Base-by-base conservation (phyloP, 345 rosid genomes). In the Lenwebbia sp. region DNA sequence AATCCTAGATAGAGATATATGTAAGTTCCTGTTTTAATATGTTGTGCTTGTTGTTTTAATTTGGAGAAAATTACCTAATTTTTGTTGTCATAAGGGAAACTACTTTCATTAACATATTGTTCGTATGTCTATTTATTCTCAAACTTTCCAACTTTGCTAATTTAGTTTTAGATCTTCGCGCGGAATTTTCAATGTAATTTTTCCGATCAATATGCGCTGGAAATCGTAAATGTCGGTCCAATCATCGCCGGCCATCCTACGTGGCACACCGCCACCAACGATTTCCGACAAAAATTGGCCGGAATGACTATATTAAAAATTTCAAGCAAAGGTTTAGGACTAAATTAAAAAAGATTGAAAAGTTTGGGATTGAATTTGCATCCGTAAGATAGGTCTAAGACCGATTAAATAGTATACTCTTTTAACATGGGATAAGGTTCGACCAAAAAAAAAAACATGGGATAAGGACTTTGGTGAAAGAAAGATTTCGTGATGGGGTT, bases 311-410 rank as follows among this genome's bases (percentile, higher is more conserved):
- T 6, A 70, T 33, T 70, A 12, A 33, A 19, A 70, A 17, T 33
- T 70, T 17, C 0, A 0, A 23, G 37, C 2, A 70, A 70, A 33
- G 5, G 0, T 30, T 70, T 70, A 37, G 0, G 2, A 37, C 0
- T 33, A 33, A 65, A 33, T 30, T 62, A 3, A 62, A 62, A 62
- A 14, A 70, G n/a, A 33, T 70, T 7, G 1, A 10, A 65, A 33
- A 4, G 5, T 52, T 33, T 19, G 17, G 0, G 21, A 70, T 1
- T 9, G 0, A 33, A 33, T 33, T 4, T 1, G 0, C 11, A 70
- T 70, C 0, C 5, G 1, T 19, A 33, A 2, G 0, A 70, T 70
- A 9, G 25, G 78, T 70, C 19, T 70, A 65, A 33, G 44, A 17
- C 0, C 0, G 25, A 19, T 33, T 37, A 2, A 0, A 33, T 2